Conservation (phyloP, 768 basidiomycete species). For the Cubamyces sp. region DNA sequence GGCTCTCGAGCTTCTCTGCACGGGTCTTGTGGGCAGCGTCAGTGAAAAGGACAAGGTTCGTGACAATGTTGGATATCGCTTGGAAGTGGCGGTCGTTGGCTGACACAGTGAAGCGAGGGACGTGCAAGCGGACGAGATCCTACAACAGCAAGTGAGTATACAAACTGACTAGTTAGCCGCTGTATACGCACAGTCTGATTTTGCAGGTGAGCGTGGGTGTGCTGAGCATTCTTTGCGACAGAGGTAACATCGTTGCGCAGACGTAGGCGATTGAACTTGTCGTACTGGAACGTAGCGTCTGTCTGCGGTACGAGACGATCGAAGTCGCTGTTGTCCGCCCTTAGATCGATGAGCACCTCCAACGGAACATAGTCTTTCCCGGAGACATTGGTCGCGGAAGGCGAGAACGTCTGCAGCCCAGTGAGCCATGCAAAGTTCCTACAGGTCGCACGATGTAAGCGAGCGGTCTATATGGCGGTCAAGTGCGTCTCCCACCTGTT, state of each 20-base stretch:
- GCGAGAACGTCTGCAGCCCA: constrained; percentile 89
- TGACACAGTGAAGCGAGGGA: constrained; percentile 86
- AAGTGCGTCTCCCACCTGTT: constrained; percentile 53
- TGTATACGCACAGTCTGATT: constrained; percentile 59
- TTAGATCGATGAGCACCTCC: constrained; percentile 85
- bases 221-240: constrained; percentile 45
- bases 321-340: constrained; percentile 80
- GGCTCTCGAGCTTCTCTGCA: constrained; percentile 75
- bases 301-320: constrained; percentile 92
- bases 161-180: background rate
- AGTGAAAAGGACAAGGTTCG: constrained; percentile 85
- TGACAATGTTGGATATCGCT: constrained; percentile 85
- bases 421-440: constrained; percentile 81
- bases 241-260: constrained; percentile 73
- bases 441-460: background rate
- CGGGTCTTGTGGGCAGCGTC: constrained; percentile 84
- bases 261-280: constrained; percentile 93
- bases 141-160: constrained; percentile 34
- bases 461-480: too few species aligned
- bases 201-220: constrained; percentile 54
- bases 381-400: constrained; percentile 47
- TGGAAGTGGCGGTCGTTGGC: constrained; percentile 83
- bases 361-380: constrained; percentile 73
- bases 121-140: constrained; percentile 82
- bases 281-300: constrained; percentile 82